Base-by-base conservation (phyloP, 176 grass and related monocot species). In the Carex cristatella region DNA sequence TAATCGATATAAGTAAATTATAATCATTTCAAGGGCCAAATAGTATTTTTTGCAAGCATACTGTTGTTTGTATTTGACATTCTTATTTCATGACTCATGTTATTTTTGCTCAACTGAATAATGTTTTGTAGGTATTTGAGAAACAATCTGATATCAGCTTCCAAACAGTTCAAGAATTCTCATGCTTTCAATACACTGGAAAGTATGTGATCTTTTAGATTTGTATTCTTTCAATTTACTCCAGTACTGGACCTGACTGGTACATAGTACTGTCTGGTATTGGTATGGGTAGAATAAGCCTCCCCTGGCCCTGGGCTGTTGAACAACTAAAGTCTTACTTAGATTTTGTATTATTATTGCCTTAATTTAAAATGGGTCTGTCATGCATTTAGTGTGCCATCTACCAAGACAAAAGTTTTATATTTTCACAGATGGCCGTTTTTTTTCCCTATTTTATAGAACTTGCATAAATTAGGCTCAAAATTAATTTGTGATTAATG, bases 171-270 rank as follows among this genome's bases (percentile, higher is more conserved):
- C 77, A 95, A 90, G 90, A 95, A 44, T 95, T 89, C 77, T 1
- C 54, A 13, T 98, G 95, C 86, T 95, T 98, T 84, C 35, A 77
- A 59, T 98, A 95, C 87, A 82, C 61, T 89, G 91, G 86, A 92
- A 94, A 84, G 93, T 98, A 90, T 62, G 84, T 4, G 48, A 33
- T 19, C 48, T 62, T 83, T 16, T 74, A 51, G 30, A 57, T 33
- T 56, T 79, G 5, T 19, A 55, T 76, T 55, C 13, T 58, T 79
- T 16, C 5, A 58, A 55, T 78, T 78, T 1, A 78, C 11, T 78
- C 73, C 73, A 78, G 49, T 57, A 78, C 49, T 57, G 51, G 23
- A 78, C 49, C 48, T 57, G 49, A 56, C 53, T 14, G 4, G 18
- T 78, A 78, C 48, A 71, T 57, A 19, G 44, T 51, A 28, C 9